phyloP scores from a whole-genome alignment of 495 filamentous ascomycete genomes.

The Trichocladium uniseriatum region DNA sequence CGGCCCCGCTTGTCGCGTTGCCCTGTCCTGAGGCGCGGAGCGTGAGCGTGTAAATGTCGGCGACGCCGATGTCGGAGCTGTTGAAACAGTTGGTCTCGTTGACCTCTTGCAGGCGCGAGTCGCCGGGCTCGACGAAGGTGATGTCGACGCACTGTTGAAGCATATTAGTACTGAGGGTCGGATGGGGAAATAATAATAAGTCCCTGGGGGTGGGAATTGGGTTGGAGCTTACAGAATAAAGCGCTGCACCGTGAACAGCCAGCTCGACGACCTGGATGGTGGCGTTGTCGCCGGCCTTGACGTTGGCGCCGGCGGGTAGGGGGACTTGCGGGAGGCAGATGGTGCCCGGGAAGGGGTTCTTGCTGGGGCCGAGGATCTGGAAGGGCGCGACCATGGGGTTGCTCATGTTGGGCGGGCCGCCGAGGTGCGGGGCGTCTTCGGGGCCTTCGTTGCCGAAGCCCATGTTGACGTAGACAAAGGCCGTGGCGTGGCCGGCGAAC shows the following conservation, averaged over 20 bases:
- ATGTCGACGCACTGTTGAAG: slow-evolving; percentile 76
- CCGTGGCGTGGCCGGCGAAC: slow-evolving; percentile 83
- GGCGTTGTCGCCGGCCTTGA: slow-evolving; percentile 76
- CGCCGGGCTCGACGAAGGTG: slow-evolving; percentile 63
- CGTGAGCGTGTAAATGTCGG: slow-evolving; percentile 60
- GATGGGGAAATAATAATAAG: too few species aligned
- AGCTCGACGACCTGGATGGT: slow-evolving; percentile 91
- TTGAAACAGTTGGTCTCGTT: slow-evolving; percentile 80
- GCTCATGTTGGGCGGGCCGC: slow-evolving; percentile 75
- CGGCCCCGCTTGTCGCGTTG: slow-evolving; percentile 22
- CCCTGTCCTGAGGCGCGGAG: slow-evolving; percentile 28
- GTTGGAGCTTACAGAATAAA: slow-evolving; percentile 66
- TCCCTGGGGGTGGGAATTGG: not conserved
- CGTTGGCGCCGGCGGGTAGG: slow-evolving; percentile 62
- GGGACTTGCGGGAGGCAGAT: slow-evolving; percentile 88
- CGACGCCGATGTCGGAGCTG: slow-evolving; percentile 61
- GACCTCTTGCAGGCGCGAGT: slow-evolving; percentile 55
- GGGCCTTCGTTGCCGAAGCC: slow-evolving; percentile 66
- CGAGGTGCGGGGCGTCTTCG: slow-evolving; percentile 11
- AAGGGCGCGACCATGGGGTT: slow-evolving; percentile 75
- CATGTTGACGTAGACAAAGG: slow-evolving; percentile 88
- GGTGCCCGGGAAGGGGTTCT: slow-evolving; percentile 72
- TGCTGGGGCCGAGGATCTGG: slow-evolving; percentile 74
- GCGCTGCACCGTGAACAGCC: slow-evolving; percentile 77
- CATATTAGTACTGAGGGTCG: too few species aligned